Conservation (phyloP, 1,139 yeast genomes). For the Candida gigantensis region DNA sequence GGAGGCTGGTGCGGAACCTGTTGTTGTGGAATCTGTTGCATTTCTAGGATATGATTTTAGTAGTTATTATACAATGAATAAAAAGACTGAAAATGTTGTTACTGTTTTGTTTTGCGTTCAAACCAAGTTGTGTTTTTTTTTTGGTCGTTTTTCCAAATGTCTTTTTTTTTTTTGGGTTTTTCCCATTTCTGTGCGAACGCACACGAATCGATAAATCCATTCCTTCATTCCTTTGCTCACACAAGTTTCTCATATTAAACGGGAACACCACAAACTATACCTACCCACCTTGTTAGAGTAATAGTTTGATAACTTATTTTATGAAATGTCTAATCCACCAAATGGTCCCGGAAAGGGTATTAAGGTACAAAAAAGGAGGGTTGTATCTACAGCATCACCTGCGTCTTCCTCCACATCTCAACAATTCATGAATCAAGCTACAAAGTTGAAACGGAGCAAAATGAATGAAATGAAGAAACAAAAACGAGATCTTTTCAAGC, state of each 20-base stretch:
- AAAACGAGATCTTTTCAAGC: slow-evolving; percentile 32
- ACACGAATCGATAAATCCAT: no score
- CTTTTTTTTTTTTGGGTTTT: slow-evolving; percentile 1
- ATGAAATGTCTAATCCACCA: slow-evolving; percentile 1
- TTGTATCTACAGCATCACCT: slow-evolving; percentile 7
- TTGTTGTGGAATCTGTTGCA: slow-evolving; percentile 14
- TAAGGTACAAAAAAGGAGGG: slow-evolving; percentile 24
- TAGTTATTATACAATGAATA: no score
- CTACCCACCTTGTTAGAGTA: no score
- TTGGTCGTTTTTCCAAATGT: not conserved
- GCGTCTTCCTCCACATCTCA: slow-evolving; percentile 9
- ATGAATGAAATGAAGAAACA: slow-evolving; percentile 31
- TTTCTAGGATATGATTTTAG: no score
- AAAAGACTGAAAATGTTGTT: no score
- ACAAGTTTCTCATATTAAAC: no score
- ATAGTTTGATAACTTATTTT: not conserved
- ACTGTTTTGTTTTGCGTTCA: not conserved
- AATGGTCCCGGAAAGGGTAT: slow-evolving; percentile 5
- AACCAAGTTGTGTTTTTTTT: not conserved
- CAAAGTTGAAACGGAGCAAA: slow-evolving; percentile 15
- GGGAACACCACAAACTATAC: no score
- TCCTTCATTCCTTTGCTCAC: no score
- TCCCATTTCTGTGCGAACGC: not conserved
- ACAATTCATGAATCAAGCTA: slow-evolving; percentile 15
- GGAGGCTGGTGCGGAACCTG: slow-evolving; percentile 14